Percentiles rank a stretch among this genome's conserved stretches.
Conservation (phyloP, 345 rosid species). For the Stellera chamaejasme region DNA sequence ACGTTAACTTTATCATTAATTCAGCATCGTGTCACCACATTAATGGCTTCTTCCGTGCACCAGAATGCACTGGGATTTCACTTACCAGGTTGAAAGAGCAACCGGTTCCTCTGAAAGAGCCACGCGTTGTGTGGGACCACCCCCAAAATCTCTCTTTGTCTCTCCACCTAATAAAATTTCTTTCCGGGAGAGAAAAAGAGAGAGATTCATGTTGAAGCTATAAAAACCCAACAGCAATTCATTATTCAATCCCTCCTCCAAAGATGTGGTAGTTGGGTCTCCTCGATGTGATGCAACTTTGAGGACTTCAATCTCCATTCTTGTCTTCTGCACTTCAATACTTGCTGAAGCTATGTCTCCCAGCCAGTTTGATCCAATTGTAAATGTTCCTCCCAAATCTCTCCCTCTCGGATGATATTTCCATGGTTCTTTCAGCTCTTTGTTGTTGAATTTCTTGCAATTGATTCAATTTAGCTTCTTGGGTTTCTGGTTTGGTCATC, state of each 20-base stretch:
- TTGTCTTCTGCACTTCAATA: conserved; percentile 7
- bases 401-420: background rate
- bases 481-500: background rate
- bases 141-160: background rate
- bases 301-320: conserved; percentile 8
- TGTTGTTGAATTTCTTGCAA: background rate
- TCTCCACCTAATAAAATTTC: no score
- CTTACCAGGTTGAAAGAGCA: no score
- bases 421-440: no score
- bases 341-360: conserved; percentile 37
- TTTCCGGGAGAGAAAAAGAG: no score
- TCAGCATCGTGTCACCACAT: no score
- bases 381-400: conserved; percentile 17
- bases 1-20: no score
- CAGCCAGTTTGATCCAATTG: conserved; percentile 37
- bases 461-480: background rate
- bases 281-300: conserved; percentile 11
- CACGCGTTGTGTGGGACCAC: no score
- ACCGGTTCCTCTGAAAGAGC: no score
- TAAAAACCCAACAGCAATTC: background rate
- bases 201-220: background rate
- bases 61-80: no score
- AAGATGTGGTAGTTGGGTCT: background rate
- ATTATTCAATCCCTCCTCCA: background rate
- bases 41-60: no score